These are phyloP conservation scores for Clathrus columnatus DNA, from an alignment of 768 basidiomycete genomes.

Conservation along the genomic window DNA sequence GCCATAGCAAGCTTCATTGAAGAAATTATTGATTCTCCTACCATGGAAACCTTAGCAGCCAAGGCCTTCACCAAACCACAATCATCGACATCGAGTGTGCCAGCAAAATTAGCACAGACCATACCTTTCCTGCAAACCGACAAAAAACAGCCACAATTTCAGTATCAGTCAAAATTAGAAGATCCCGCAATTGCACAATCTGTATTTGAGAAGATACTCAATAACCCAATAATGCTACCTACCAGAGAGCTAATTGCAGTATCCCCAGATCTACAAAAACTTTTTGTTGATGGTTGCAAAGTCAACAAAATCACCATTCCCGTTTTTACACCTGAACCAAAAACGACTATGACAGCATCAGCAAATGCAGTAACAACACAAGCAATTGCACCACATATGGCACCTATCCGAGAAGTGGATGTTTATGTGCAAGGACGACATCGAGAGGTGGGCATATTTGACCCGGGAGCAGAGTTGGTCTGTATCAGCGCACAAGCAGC, in stretches of 20 bases:
- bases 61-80: too few relatives aligned
- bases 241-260: background rate
- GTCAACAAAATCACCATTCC: background rate
- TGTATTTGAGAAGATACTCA: background rate
- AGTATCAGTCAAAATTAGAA: background rate
- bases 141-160: too few relatives aligned
- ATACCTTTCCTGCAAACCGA: too few relatives aligned
- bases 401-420: background rate
- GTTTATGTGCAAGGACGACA: background rate
- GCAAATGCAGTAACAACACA: background rate
- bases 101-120: too few relatives aligned
- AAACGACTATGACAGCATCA: background rate
- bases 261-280: background rate
- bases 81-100: too few relatives aligned
- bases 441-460: background rate
- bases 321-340: background rate
- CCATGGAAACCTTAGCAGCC: too few relatives aligned
- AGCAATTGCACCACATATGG: background rate
- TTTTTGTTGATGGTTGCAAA: background rate
- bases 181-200: background rate
- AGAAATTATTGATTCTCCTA: too few relatives aligned
- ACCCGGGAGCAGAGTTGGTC: constrained; percentile 1
- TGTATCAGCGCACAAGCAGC: constrained; percentile 1
- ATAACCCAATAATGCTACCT: background rate
- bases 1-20: too few relatives aligned